Evolutionary conservation across 371 early-diverging fungal genomes (phyloP).

Genomic region (Actinomortierella wolfii): DNA sequence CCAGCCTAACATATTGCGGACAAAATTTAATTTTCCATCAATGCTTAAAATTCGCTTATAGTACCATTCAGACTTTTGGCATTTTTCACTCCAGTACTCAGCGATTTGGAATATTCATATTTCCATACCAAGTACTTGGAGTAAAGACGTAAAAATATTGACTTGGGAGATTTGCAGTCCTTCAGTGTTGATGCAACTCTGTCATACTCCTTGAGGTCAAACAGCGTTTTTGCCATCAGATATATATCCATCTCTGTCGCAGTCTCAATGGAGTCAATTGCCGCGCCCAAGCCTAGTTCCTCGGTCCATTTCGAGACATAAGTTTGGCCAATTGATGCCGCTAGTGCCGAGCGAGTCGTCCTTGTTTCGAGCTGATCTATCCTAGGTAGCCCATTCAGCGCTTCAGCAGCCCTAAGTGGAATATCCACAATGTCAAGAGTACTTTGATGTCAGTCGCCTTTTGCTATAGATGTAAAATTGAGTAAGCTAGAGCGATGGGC

Average conservation of each 20-base stretch:
- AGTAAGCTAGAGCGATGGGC: no score
- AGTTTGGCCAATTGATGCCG: slow-evolving; percentile 31
- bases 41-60: background rate
- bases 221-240: slow-evolving; percentile 71
- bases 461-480: no score
- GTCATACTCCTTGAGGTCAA: slow-evolving; percentile 75
- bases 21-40: background rate
- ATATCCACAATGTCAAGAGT: no score
- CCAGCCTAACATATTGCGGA: slow-evolving; percentile 50
- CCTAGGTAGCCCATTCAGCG: slow-evolving; percentile 59
- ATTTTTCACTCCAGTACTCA: background rate
- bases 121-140: slow-evolving; percentile 64
- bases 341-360: slow-evolving; percentile 14
- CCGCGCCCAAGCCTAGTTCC: slow-evolving; percentile 8
- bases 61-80: slow-evolving; percentile 2
- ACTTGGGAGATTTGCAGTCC: slow-evolving; percentile 52
- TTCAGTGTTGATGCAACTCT: slow-evolving; percentile 58
- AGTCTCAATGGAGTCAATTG: slow-evolving; percentile 3
- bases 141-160: slow-evolving; percentile 72
- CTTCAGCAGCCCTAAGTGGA: slow-evolving; percentile 68
- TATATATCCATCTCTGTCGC: slow-evolving; percentile 55
- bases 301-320: slow-evolving; percentile 15
- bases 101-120: slow-evolving; percentile 1
- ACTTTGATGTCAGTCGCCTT: no score
- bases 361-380: slow-evolving; percentile 4